Base-by-base conservation (phyloP, 2,329 filamentous ascomycete genomes). In the Aspergillus phoenicis region DNA sequence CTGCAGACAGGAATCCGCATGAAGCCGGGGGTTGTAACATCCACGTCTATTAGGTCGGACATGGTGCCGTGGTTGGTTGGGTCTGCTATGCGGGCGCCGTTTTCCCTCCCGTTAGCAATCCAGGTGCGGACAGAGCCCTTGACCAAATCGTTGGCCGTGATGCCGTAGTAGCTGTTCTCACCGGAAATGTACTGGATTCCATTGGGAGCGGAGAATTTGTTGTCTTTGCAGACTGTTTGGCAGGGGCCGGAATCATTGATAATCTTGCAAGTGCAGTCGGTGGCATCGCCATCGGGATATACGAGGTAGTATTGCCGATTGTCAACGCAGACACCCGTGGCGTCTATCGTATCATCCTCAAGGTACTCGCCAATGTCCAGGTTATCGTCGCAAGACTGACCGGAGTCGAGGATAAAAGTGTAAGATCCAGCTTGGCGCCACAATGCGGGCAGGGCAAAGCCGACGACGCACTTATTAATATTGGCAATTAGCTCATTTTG, bases 1-100 rank as follows among this genome's bases (percentile, higher is more conserved):
- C 68, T 72, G 68, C 77, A 80, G 15, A 80, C 75, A 39, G 78
- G 78, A 1, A 80, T 68, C 7, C 67, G 70, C 43, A 80, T 68
- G 59, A 72, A 73, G 2, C 78, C 77, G 0, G 76, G 72, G 0
- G 71, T 75, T 5, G 71, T 75, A 43, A 78, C 57, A 58, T 77
- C 71, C 30, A 59, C 28, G 17, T 69, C 54, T 26, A 70, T 15
- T 13, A 78, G 66, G 24, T 67, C 54, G 7, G 62, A 17, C 8
- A 70, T 38, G 41, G 70, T 68, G 38, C 22, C 56, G 43, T 59
- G 7, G 69, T 74, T 45, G n/a, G 52, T 57, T 1, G 67, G 63
- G 57, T 76, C 73, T 1, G 65, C 63, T 11, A 57, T 8, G 20
- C 45, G 54, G 54, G 58, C 73, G 24, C 69, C 68, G 63, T 79